phyloP scores from a whole-genome alignment of 78 protist species.

The Parvularia atlantis region DNA sequence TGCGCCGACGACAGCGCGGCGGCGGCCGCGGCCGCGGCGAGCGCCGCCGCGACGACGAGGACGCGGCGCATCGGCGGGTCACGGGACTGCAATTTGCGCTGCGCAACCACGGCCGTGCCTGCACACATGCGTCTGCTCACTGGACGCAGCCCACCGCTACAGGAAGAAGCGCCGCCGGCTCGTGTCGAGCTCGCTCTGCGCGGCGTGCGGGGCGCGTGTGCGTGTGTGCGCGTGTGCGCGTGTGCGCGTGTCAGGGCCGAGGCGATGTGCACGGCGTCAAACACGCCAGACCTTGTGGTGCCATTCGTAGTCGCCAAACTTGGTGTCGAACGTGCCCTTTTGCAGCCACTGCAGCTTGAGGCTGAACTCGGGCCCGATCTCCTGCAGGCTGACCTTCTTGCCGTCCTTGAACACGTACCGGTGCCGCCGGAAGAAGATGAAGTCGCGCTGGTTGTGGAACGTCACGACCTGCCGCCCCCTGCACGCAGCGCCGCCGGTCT shows the following conservation, averaged over 20 bases:
- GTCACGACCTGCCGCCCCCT: conserved; percentile 85
- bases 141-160: no score
- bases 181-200: conserved; percentile 4
- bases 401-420: conserved; percentile 54
- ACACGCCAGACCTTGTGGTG: neutral
- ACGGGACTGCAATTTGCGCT: no score
- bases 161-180: conserved; percentile 7
- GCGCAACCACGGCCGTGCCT: no score
- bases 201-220: neutral
- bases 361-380: conserved; percentile 96
- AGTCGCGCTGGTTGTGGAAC: conserved; percentile 95
- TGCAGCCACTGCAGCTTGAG: conserved; percentile 81
- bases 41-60: no score
- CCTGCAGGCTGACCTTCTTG: conserved; percentile 71
- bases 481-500: no score
- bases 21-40: no score
- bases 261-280: neutral
- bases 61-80: no score
- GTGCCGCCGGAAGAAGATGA: conserved; percentile 91
- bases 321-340: conserved; percentile 84
- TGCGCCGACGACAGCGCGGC: no score
- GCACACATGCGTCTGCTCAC: no score
- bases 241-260: neutral
- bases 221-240: neutral
- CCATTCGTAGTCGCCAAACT: conserved; percentile 73